phyloP scores from a whole-genome alignment of 2,329 filamentous ascomycete genomes.

The Pezicula radicicola region DNA sequence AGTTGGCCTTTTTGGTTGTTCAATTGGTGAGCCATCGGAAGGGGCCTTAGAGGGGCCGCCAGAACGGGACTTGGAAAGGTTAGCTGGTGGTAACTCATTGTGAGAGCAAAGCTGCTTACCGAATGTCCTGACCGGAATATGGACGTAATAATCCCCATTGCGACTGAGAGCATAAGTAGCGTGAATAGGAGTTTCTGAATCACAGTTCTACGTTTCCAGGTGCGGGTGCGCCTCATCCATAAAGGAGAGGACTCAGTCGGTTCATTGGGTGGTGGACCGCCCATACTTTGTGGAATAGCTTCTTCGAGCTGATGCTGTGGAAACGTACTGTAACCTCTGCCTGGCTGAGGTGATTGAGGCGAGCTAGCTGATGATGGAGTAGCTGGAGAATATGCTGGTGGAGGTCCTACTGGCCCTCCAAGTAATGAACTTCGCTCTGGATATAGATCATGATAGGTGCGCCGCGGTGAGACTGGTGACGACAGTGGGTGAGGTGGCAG shows the following conservation, averaged over 20 bases:
- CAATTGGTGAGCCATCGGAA: too few relatives aligned
- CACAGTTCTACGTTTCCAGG: constrained; percentile 2
- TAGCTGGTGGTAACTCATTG: neutral
- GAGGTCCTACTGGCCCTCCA: constrained; percentile 17
- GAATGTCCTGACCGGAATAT: constrained; percentile 4
- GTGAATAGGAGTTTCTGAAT: constrained; percentile 13
- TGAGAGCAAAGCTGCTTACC: constrained; percentile 9
- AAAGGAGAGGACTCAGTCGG: constrained; percentile 21
- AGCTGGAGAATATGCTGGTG: constrained; percentile 23
- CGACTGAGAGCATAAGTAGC: constrained; percentile 14
- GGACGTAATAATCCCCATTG: constrained; percentile 6
- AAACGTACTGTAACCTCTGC: constrained; percentile 21
- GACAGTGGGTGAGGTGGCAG: constrained; percentile 4
- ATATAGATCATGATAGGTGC: constrained; percentile 7
- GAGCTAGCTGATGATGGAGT: constrained; percentile 2
- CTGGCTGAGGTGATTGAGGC: constrained; percentile 1
- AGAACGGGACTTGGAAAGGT: constrained; percentile 6
- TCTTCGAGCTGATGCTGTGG: constrained; percentile 19
- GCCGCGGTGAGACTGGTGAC: constrained; percentile 11
- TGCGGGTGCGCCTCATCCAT: constrained; percentile 6
- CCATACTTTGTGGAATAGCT: constrained; percentile 24
- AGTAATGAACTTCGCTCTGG: constrained; percentile 12
- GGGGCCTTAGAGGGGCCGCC: too few relatives aligned
- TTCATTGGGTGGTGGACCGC: constrained; percentile 11
- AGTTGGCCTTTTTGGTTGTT: neutral